Evolutionary conservation across 495 filamentous ascomycete genomes (phyloP).

Genomic region (Thermothielavioides terrestris): DNA sequence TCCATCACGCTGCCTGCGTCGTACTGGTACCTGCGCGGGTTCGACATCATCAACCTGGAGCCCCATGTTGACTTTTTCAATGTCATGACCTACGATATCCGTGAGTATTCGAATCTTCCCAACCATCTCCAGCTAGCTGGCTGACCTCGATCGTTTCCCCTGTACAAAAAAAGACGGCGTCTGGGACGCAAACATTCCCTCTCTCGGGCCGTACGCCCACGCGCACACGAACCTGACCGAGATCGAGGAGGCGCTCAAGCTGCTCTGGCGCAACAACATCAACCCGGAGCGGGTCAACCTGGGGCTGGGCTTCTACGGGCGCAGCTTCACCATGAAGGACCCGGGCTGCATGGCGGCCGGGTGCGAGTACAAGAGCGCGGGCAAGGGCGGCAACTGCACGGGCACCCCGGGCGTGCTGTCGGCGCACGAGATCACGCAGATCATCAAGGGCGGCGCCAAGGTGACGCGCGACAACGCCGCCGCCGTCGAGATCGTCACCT

Average conservation of each 20-base stretch:
- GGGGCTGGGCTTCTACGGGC: constrained; percentile 49
- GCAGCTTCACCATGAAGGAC: constrained; percentile 25
- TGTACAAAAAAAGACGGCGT: constrained; percentile 22
- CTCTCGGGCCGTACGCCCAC: constrained; percentile 26
- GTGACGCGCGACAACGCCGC: constrained; percentile 14
- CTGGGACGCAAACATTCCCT: constrained; percentile 22
- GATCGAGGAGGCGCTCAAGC: constrained; percentile 39
- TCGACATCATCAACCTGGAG: constrained; percentile 35
- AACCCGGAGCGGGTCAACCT: constrained; percentile 33
- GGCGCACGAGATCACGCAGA: constrained; percentile 33
- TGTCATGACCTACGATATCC: constrained; percentile 47
- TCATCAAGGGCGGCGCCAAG: constrained; percentile 17
- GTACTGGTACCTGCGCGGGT: constrained; percentile 45
- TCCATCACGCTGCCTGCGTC: constrained; percentile 37
- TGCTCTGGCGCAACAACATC: constrained; percentile 46
- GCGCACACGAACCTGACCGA: constrained; percentile 52
- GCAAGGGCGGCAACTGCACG: constrained; percentile 27
- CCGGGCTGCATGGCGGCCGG: constrained; percentile 18
- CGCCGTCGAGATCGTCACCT: constrained; percentile 34
- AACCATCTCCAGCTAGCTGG: too few species aligned
- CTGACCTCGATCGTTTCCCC: too few species aligned
- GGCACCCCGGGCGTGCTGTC: constrained; percentile 26
- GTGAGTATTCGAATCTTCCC: background rate
- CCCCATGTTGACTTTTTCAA: constrained; percentile 44
- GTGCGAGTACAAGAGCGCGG: constrained; percentile 24